Percentiles rank a stretch among this genome's conserved stretches.
Conservation (phyloP, 2,329 filamentous ascomycete genomes). For the Fusarium sp. region DNA sequence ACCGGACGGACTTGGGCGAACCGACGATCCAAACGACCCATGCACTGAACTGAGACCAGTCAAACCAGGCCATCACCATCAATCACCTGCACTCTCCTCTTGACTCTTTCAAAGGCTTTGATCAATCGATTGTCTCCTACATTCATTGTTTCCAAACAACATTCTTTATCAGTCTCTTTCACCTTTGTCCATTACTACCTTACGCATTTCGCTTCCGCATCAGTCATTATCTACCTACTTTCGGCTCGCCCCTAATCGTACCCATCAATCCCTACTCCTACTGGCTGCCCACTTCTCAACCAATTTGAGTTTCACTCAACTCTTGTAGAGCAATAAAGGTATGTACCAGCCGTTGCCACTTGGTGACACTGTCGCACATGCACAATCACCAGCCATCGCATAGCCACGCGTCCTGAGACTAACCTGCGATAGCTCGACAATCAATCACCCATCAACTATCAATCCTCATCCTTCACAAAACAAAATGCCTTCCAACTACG, state of each 20-base stretch:
- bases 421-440: conserved; percentile 21
- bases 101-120: too few species aligned
- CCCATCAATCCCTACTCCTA: neutral
- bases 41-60: conserved; percentile 29
- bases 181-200: neutral
- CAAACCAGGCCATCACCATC: neutral
- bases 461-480: neutral
- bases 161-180: conserved; percentile 1
- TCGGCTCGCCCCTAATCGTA: conserved; percentile 1
- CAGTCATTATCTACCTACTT: neutral
- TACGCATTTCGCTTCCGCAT: neutral
- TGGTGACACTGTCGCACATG: conserved; percentile 30
- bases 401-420: conserved; percentile 32
- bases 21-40: conserved; percentile 31
- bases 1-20: conserved; percentile 26
- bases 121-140: conserved; percentile 2
- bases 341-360: conserved; percentile 24
- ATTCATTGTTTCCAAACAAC: neutral
- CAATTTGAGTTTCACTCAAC: conserved; percentile 16
- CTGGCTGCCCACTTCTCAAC: conserved; percentile 9
- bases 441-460: neutral
- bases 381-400: conserved; percentile 11
- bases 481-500: conserved; percentile 44
- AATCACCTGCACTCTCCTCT: conserved; percentile 13
- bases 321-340: conserved; percentile 19